Percentiles rank a stretch among this genome's conserved stretches.
phyloP scores from a whole-genome alignment of 2,329 filamentous ascomycete species.

The Colletotrichum eremochloae region DNA sequence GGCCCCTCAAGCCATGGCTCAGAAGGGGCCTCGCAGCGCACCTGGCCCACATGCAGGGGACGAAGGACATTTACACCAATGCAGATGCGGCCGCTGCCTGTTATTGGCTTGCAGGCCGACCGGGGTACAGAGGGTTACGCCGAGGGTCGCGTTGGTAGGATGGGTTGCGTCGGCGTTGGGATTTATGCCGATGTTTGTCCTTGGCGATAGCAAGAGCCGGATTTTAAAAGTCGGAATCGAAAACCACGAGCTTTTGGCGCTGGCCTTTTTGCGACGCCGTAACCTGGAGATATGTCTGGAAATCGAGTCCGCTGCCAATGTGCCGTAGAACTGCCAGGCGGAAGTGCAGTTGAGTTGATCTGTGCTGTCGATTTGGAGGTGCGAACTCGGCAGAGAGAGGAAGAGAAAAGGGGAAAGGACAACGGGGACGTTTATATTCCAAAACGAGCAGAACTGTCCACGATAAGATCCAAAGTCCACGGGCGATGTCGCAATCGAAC shows the following conservation, averaged over 20 bases:
- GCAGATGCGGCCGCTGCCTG: slow-evolving; percentile 12
- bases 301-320: neutral
- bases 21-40: slow-evolving; percentile 47
- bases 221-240: neutral
- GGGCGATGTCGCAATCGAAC: slow-evolving; percentile 41
- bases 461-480: slow-evolving; percentile 8
- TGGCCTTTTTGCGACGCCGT: neutral
- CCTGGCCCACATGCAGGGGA: slow-evolving; percentile 50
- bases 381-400: neutral
- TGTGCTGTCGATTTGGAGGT: neutral
- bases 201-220: neutral
- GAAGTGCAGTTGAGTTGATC: neutral
- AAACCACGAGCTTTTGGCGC: neutral
- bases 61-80: slow-evolving; percentile 17
- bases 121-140: slow-evolving; percentile 23
- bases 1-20: slow-evolving; percentile 41
- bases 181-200: slow-evolving; percentile 7
- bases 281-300: neutral
- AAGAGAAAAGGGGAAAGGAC: neutral
- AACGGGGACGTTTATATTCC: slow-evolving; percentile 16
- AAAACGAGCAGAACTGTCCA: slow-evolving; percentile 20
- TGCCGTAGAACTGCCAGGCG: neutral
- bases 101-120: slow-evolving; percentile 29
- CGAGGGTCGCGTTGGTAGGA: slow-evolving; percentile 33
- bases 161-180: slow-evolving; percentile 40